Conservation (phyloP, 768 basidiomycete species). For the Trametes sanguinea region DNA sequence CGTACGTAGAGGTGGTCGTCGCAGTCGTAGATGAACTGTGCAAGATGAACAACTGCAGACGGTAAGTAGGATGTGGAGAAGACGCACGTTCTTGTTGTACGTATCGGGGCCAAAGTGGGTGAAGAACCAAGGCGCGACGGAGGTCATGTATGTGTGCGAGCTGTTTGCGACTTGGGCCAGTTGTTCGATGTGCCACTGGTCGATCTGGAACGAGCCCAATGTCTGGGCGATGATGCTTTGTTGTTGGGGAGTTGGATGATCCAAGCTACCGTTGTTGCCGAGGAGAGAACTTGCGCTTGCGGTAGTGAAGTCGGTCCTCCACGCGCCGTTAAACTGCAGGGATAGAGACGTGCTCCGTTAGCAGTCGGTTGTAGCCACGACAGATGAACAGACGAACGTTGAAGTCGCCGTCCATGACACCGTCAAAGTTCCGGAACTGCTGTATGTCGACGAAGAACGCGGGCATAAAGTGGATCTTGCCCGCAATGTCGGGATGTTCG, state of each 20-base stretch:
- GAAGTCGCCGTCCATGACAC: conserved; percentile 60
- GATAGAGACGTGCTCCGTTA: neutral
- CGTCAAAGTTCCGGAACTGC: conserved; percentile 41
- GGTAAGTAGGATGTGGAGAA: too few relatives aligned
- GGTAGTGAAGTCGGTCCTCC: conserved; percentile 46
- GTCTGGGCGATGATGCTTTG: conserved; percentile 23
- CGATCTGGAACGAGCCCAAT: conserved; percentile 34
- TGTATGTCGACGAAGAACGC: conserved; percentile 59
- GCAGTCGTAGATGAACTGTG: conserved; percentile 56
- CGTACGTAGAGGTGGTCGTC: conserved; percentile 64
- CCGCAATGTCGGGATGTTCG: conserved; percentile 34
- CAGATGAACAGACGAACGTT: conserved; percentile 38
- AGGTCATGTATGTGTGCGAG: conserved; percentile 34
- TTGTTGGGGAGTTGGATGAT: conserved; percentile 13
- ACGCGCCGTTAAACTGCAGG: conserved; percentile 57
- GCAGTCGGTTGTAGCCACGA: neutral
- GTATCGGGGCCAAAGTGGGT: conserved; percentile 62
- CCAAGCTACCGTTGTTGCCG: conserved; percentile 27
- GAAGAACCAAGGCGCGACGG: conserved; percentile 75
- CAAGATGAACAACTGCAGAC: too few relatives aligned
- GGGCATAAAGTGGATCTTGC: conserved; percentile 57
- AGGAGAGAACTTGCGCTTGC: conserved; percentile 40
- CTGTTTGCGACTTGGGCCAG: conserved; percentile 26
- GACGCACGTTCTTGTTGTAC: conserved; percentile 55
- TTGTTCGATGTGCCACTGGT: conserved; percentile 38